phyloP scores from a whole-genome alignment of 1,139 yeast species.

The Saccharomyces hybrid region DNA sequence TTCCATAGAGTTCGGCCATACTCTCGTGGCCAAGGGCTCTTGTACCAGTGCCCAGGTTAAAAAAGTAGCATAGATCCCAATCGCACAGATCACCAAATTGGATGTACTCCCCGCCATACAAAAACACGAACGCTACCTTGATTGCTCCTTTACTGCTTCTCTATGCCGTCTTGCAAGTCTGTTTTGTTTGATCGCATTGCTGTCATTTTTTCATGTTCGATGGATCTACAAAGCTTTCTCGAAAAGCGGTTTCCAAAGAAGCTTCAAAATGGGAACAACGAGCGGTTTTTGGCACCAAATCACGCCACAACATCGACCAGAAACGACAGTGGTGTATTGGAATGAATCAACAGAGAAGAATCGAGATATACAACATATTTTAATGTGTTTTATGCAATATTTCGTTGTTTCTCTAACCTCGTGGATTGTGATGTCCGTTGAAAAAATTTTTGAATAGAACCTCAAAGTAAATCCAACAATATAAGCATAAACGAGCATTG shows the following conservation, averaged over 20 bases:
- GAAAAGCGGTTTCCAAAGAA: neutral
- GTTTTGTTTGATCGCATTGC: neutral
- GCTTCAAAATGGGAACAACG: neutral
- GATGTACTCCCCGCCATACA: slow-evolving; percentile 3
- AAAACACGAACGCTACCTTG: neutral
- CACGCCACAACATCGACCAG: neutral
- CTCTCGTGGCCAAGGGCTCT: slow-evolving; percentile 75
- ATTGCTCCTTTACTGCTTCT: neutral
- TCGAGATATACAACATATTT: no score
- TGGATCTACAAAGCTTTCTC: neutral
- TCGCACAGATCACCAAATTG: slow-evolving; percentile 45
- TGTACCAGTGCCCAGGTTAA: slow-evolving; percentile 88
- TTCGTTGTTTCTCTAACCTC: neutral
- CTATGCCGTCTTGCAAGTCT: neutral
- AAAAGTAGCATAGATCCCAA: slow-evolving; percentile 78
- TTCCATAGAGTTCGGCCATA: slow-evolving; percentile 55
- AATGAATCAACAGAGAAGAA: neutral
- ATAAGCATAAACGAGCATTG: neutral
- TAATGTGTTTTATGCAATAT: neutral
- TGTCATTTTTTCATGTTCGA: slow-evolving; percentile 1
- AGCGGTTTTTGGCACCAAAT: neutral
- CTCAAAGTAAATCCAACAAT: neutral
- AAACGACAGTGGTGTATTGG: neutral
- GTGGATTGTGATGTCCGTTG: neutral
- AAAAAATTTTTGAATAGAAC: neutral